phyloP scores from a whole-genome alignment of 108 stramenopile species.

The Stephanodiscus triporus region DNA sequence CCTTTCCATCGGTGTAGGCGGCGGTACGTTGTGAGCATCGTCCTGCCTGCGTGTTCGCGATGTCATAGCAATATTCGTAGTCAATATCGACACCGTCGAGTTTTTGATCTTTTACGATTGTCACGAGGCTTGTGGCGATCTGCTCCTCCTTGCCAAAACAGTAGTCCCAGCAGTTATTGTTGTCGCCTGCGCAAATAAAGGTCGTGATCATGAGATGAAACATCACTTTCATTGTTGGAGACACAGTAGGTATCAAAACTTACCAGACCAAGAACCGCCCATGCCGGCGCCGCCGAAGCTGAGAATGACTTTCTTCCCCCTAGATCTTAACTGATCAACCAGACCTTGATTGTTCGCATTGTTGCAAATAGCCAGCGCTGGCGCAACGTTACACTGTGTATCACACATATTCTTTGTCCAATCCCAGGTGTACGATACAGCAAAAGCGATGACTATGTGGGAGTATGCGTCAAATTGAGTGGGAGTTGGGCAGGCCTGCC shows the following conservation, averaged over 20 bases:
- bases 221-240: not conserved
- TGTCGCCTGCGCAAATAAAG: constrained; percentile 23
- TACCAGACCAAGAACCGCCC: constrained; percentile 60
- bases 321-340: constrained; percentile 18
- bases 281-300: constrained; percentile 74
- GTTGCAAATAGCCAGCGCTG: constrained; percentile 38
- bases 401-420: constrained; percentile 46
- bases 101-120: constrained; percentile 50
- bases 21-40: constrained; percentile 24
- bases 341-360: constrained; percentile 19
- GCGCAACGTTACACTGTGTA: constrained; percentile 44
- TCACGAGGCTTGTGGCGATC: constrained; percentile 49
- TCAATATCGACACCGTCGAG: constrained; percentile 71
- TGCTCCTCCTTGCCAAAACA: constrained; percentile 63
- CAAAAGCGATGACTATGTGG: constrained; percentile 64
- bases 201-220: not conserved
- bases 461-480: constrained; percentile 55
- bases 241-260: constrained; percentile 14
- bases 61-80: constrained; percentile 73
- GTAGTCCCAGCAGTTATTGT: constrained; percentile 77
- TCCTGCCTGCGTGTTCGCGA: constrained; percentile 31
- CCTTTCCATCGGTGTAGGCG: constrained; percentile 24
- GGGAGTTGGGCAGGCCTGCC: constrained; percentile 63
- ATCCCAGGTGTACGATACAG: constrained; percentile 57
- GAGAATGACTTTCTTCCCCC: constrained; percentile 68